phyloP scores from a whole-genome alignment of 2,329 filamentous ascomycete genomes.

The Dothistroma septosporum region DNA sequence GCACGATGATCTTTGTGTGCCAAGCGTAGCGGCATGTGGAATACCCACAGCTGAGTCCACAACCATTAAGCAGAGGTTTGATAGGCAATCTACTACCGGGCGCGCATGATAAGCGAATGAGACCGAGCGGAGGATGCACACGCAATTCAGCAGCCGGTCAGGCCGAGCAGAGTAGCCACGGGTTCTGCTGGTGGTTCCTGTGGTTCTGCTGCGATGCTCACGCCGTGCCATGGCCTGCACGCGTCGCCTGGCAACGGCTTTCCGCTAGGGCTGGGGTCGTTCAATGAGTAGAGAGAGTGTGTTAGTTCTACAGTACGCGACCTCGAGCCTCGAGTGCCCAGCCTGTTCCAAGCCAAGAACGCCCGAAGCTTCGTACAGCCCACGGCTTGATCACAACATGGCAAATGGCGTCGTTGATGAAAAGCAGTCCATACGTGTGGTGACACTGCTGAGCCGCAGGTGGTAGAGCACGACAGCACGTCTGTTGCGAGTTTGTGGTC shows the following conservation, averaged over 20 bases:
- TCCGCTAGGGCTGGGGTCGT: neutral
- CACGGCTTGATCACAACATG: neutral
- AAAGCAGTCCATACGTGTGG: neutral
- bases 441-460: neutral
- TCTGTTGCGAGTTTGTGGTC: neutral
- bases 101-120: neutral
- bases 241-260: conserved; percentile 1
- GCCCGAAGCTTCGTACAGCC: neutral
- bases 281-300: neutral
- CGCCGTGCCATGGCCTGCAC: neutral
- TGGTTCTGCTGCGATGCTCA: neutral
- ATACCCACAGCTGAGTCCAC: neutral
- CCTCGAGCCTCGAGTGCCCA: neutral
- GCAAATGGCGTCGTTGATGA: neutral
- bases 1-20: neutral
- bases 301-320: too few relatives aligned
- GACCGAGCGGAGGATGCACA: neutral
- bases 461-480: neutral
- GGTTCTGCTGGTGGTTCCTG: neutral
- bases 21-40: neutral
- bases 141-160: neutral
- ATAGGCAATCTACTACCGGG: neutral
- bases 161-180: neutral
- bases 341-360: neutral
- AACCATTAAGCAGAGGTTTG: neutral